Evolutionary conservation across 108 stramenopile genomes (phyloP).

Genomic region (Skeletonema tropicum): DNA sequence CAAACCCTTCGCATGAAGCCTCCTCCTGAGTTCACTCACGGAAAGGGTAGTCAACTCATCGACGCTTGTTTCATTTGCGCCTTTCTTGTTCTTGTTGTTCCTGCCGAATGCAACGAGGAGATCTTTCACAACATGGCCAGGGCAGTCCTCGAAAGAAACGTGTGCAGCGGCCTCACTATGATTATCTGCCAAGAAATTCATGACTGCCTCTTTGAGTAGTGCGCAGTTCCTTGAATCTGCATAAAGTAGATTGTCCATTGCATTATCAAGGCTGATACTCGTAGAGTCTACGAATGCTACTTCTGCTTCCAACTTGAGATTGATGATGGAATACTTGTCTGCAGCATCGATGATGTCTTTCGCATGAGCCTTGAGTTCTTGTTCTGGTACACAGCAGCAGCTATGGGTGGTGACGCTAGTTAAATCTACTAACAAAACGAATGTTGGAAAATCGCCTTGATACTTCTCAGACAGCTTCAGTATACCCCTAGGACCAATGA

Average conservation of each 20-base stretch:
- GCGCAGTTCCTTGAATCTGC: constrained; percentile 12
- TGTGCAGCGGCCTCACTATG: neutral
- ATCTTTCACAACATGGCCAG: neutral
- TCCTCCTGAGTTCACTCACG: constrained; percentile 7
- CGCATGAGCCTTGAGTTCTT: too few relatives aligned
- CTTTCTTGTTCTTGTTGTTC: neutral
- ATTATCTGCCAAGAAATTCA: constrained; percentile 23
- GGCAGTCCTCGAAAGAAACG: neutral
- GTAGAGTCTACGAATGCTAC: neutral
- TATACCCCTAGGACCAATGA: too few relatives aligned
- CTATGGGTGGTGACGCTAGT: too few relatives aligned
- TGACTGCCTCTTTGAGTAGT: constrained; percentile 13
- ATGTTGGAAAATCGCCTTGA: too few relatives aligned
- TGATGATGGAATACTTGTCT: too few relatives aligned
- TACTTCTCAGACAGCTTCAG: too few relatives aligned
- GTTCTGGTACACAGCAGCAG: too few relatives aligned
- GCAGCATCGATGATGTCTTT: too few relatives aligned
- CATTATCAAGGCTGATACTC: neutral
- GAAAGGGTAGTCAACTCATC: neutral
- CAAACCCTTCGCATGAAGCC: constrained; percentile 1
- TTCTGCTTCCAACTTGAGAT: constrained; percentile 1
- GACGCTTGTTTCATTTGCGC: neutral
- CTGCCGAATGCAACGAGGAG: neutral
- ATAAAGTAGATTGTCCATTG: neutral
- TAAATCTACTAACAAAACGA: too few relatives aligned